phyloP scores from a whole-genome alignment of 768 basidiomycete species.

The Daedalea quercina region DNA sequence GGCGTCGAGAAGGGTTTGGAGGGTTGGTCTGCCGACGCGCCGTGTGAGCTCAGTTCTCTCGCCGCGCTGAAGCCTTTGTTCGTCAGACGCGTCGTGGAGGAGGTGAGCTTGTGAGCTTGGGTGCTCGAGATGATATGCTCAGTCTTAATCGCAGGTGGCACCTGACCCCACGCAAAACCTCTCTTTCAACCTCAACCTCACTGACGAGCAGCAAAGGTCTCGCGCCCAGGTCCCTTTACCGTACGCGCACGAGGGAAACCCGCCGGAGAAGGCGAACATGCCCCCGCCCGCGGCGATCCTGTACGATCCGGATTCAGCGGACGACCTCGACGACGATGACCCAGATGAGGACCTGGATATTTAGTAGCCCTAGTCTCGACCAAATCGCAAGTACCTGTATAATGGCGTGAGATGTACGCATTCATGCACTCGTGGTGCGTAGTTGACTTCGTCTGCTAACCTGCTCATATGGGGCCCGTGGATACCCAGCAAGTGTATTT shows the following conservation, averaged over 20 bases:
- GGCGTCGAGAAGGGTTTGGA: slow-evolving; percentile 56
- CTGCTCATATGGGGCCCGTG: too few species aligned
- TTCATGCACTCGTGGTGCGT: too few species aligned
- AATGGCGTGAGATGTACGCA: too few species aligned
- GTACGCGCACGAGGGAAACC: slow-evolving; percentile 71
- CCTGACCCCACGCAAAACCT: slow-evolving; percentile 60
- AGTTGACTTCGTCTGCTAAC: too few species aligned
- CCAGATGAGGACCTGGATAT: slow-evolving; percentile 94
- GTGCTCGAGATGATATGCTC: neutral
- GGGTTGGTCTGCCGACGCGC: slow-evolving; percentile 43
- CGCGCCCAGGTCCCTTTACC: slow-evolving; percentile 83
- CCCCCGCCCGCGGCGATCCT: slow-evolving; percentile 48
- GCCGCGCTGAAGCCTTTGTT: slow-evolving; percentile 44
- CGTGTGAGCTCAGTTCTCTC: slow-evolving; percentile 45
- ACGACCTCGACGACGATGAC: slow-evolving; percentile 94
- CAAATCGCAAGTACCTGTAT: too few species aligned
- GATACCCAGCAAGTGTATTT: too few species aligned
- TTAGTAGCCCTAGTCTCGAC: slow-evolving; percentile 21
- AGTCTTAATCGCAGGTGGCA: slow-evolving; percentile 19
- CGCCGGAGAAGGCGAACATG: slow-evolving; percentile 15
- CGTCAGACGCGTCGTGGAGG: slow-evolving; percentile 24
- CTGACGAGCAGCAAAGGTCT: slow-evolving; percentile 71
- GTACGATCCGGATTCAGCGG: slow-evolving; percentile 90
- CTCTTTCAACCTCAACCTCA: slow-evolving; percentile 87
- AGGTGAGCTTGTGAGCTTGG: slow-evolving; percentile 8